A percentile compares a stretch with the other conserved stretches of the same genome.
phyloP scores from a whole-genome alignment of 345 rosid species.

The Camelina laxa region DNA sequence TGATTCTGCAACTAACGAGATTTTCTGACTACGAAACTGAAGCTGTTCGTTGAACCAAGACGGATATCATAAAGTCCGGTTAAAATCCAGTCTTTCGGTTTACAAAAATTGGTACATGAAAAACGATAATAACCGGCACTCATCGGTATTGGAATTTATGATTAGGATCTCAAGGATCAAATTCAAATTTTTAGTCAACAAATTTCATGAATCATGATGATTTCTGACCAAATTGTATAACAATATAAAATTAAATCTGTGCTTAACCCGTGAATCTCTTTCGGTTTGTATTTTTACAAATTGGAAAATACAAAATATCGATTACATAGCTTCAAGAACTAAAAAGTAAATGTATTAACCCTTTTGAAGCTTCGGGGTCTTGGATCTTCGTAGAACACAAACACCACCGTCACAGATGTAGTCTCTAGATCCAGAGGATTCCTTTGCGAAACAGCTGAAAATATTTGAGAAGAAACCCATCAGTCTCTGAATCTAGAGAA shows the following conservation, averaged over 20 bases:
- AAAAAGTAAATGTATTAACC: slow-evolving; percentile 20
- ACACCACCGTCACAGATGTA: slow-evolving; percentile 41
- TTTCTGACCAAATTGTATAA: too few species aligned
- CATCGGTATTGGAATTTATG: background rate
- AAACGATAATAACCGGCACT: background rate
- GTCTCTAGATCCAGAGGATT: slow-evolving; percentile 32
- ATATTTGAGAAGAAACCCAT: slow-evolving; percentile 41
- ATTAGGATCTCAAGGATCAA: background rate
- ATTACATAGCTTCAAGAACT: slow-evolving; percentile 18
- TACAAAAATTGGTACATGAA: background rate
- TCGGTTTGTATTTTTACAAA: slow-evolving; percentile 7
- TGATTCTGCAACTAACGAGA: too few species aligned
- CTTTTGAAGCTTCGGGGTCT: slow-evolving; percentile 16
- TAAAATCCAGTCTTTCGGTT: background rate
- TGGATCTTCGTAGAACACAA: slow-evolving; percentile 40
- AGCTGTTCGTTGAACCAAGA: background rate
- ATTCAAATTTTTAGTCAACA: background rate
- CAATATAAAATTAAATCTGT: background rate
- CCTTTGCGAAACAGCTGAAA: slow-evolving; percentile 40
- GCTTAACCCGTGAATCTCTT: background rate
- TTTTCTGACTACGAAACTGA: background rate
- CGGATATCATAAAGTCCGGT: background rate
- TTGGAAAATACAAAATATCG: background rate
- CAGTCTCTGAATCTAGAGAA: background rate
- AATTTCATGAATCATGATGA: background rate